These are phyloP conservation scores for Termitomyces sp. DNA, from an alignment of 768 basidiomycete species.

Conservation along the genomic window DNA sequence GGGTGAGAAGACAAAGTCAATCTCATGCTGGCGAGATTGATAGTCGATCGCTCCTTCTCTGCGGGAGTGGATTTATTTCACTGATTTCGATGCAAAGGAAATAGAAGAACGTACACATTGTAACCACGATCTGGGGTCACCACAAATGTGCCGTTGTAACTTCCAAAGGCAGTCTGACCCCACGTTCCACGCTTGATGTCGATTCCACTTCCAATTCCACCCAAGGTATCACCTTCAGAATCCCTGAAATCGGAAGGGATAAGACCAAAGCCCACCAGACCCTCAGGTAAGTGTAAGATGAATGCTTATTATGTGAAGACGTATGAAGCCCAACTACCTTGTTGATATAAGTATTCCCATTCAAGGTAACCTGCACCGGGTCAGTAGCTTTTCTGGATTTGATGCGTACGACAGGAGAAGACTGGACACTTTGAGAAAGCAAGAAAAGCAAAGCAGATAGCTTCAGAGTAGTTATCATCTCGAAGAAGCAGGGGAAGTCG, in stretches of 20 bases:
- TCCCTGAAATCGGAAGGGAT: slow-evolving; percentile 53
- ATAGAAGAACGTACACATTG: slow-evolving; percentile 39
- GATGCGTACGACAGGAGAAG: neutral
- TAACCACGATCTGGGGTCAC: slow-evolving; percentile 53
- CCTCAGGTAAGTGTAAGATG: slow-evolving; percentile 18
- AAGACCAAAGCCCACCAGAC: slow-evolving; percentile 56
- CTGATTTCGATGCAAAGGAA: neutral
- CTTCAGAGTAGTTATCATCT: slow-evolving; percentile 1
- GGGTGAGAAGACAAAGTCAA: slow-evolving; percentile 53
- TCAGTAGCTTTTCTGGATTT: slow-evolving; percentile 1
- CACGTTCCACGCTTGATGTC: slow-evolving; percentile 49
- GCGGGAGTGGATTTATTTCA: neutral
- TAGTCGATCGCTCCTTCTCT: slow-evolving; percentile 55
- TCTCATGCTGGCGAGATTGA: slow-evolving; percentile 52
- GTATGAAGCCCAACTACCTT: slow-evolving; percentile 1
- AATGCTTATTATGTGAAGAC: neutral
- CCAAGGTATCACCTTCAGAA: slow-evolving; percentile 53
- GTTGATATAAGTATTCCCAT: slow-evolving; percentile 11
- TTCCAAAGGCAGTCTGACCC: slow-evolving; percentile 23
- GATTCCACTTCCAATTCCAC: slow-evolving; percentile 60
- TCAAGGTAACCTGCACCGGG: slow-evolving; percentile 6
- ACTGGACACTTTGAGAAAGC: neutral
- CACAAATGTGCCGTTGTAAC: slow-evolving; percentile 40
- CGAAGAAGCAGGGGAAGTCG: neutral
- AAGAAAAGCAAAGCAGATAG: neutral